Base-by-base conservation (phyloP, 176 grass and related monocot genomes). In the Alopecurus myosuroides region DNA sequence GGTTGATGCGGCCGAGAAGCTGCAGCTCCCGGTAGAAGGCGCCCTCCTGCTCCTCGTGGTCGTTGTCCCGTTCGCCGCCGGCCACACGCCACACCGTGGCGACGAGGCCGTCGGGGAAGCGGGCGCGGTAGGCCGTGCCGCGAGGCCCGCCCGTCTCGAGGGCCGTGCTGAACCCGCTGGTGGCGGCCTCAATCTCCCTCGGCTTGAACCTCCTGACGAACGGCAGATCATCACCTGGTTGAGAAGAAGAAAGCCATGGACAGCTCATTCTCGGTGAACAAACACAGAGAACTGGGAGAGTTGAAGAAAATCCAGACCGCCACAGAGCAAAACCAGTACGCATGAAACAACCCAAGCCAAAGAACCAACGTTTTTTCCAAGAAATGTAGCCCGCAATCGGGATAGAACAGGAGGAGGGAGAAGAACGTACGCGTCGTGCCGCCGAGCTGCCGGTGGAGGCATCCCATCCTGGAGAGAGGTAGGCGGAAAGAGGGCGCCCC, bases 101-200 rank as follows among this genome's bases (percentile, higher is more conserved):
- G 44, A 95, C 84, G 35, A 92, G 85, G 23, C 96, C 93, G 48
- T 91, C 87, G 69, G 87, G 33, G 92, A 98, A 98, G 60, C 85
- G 83, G 49, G 93, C 93, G 70, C 85, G 87, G 89, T 95, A 98
- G n/a, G 83, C 89, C 55, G 86, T 88, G 56, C 89, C 89, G 8
- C 85, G 75, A 26, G 85, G 80, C n/a, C 83, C 85, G 31, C 80
- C 85, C 17, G 72, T 83, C 76, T 85, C 80, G 55, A 95, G 70
- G 22, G 88, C 85, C 51, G 90, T 81, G 40, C 93, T 93, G 83
- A 95, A 98, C 9, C 90, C 84, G 60, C 86, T 89, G 0, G 93
- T 98, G 8, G 96, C 96, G 18, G 80, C 86, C 51, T 95, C 89
- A 50, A 98, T 81, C 85, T 98, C 96, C 87, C 66, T 94, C 40